phyloP scores from a whole-genome alignment of 257 asterid genomes.

The Solanum okadae region DNA sequence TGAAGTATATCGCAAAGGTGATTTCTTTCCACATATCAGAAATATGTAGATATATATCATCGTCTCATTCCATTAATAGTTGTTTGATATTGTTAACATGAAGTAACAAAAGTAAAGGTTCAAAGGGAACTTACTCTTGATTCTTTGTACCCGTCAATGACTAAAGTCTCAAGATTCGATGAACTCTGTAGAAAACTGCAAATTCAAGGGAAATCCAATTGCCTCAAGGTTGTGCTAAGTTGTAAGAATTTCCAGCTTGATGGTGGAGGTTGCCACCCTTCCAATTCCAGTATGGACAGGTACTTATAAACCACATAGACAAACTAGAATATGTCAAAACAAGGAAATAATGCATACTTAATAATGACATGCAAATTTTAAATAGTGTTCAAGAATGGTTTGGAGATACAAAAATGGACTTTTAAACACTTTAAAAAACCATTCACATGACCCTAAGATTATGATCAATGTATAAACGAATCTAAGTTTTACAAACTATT shows the following conservation, averaged over 20 bases:
- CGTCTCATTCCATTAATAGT: too few species aligned
- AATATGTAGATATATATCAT: too few species aligned
- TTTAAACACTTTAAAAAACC: background rate
- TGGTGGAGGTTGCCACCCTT: background rate
- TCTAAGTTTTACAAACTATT: too few species aligned
- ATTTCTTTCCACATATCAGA: too few species aligned
- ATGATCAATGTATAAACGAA: background rate
- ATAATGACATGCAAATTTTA: background rate
- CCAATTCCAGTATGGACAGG: background rate
- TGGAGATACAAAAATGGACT: background rate
- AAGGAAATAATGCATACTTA: background rate
- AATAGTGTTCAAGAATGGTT: accelerated
- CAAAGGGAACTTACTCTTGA: background rate
- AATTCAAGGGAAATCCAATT: background rate
- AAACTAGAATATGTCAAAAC: background rate
- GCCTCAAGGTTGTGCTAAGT: too few species aligned
- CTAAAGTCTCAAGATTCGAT: background rate
- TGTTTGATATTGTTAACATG: background rate
- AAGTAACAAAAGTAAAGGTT: background rate
- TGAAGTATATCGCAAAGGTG: too few species aligned
- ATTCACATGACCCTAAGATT: background rate
- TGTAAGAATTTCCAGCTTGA: background rate
- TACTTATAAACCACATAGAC: background rate
- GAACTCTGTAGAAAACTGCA: background rate
- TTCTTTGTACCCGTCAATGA: background rate